phyloP scores from a whole-genome alignment of 2,329 filamentous ascomycete genomes.

The Blastomyces silverae region DNA sequence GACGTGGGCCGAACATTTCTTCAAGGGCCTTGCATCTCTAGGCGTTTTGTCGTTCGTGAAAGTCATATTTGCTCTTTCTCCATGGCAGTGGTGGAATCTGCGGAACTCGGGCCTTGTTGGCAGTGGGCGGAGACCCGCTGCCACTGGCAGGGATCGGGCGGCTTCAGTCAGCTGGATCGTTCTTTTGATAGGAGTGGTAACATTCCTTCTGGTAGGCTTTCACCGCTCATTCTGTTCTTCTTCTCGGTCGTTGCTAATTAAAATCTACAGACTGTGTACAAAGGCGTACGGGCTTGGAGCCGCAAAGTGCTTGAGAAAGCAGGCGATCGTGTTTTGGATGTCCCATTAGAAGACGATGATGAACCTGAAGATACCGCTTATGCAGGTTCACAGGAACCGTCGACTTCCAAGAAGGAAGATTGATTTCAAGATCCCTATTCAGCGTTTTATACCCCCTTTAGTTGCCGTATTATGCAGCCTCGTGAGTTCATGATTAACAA shows the following conservation, averaged over 20 bases:
- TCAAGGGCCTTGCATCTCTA: conserved; percentile 84
- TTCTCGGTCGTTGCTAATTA: not conserved
- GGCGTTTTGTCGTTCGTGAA: conserved; percentile 82
- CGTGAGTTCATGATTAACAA: conserved; percentile 6
- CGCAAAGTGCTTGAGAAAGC: conserved; percentile 66
- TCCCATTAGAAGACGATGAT: conserved; percentile 50
- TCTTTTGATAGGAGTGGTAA: conserved; percentile 70
- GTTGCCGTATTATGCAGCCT: conserved; percentile 12
- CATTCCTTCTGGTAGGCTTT: conserved; percentile 64
- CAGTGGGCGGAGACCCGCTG: conserved; percentile 48
- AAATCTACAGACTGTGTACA: conserved; percentile 64
- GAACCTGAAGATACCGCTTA: conserved; percentile 38
- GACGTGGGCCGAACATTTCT: conserved; percentile 74
- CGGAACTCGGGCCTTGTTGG: conserved; percentile 54
- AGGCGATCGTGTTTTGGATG: conserved; percentile 74
- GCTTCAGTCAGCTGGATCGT: conserved; percentile 73
- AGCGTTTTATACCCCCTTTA: conserved; percentile 4
- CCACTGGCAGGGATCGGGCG: conserved; percentile 67
- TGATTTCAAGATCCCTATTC: conserved; percentile 19
- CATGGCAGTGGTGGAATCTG: conserved; percentile 71
- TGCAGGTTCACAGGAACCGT: conserved; percentile 18
- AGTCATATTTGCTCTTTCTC: conserved; percentile 63
- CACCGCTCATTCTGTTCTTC: not conserved
- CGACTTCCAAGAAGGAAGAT: conserved; percentile 28
- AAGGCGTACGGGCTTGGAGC: conserved; percentile 67